These are phyloP conservation scores for Phoma sp. DNA, from an alignment of 2,329 filamentous ascomycete genomes.

Conservation along the genomic window DNA sequence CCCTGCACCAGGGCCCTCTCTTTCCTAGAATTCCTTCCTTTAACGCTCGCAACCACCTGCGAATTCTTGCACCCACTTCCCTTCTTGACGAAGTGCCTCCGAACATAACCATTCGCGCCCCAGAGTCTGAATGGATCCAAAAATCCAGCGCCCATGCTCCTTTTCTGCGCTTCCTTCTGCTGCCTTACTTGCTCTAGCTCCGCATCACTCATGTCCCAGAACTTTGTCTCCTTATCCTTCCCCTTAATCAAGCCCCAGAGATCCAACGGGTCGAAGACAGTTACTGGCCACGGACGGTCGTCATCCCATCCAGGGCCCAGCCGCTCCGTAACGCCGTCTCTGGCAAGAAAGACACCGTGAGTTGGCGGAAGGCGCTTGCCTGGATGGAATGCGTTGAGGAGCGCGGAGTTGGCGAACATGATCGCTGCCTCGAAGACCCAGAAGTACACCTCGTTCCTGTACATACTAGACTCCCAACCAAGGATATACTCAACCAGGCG, in stretches of 20 bases:
- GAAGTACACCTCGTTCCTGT: slow-evolving; percentile 59
- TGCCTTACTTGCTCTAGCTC: slow-evolving; percentile 35
- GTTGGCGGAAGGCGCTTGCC: slow-evolving; percentile 57
- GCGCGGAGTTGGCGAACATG: slow-evolving; percentile 58
- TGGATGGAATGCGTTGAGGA: slow-evolving; percentile 61
- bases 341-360: slow-evolving; percentile 58
- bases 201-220: slow-evolving; percentile 46
- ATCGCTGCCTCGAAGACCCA: slow-evolving; percentile 61
- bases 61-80: background rate
- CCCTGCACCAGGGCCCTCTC: slow-evolving; percentile 1
- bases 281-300: slow-evolving; percentile 52
- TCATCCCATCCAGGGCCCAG: slow-evolving; percentile 58
- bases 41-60: background rate
- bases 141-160: slow-evolving; percentile 23
- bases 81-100: slow-evolving; percentile 26
- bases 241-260: slow-evolving; percentile 40
- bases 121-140: slow-evolving; percentile 42
- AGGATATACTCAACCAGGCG: slow-evolving; percentile 59
- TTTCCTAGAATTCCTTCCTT: background rate
- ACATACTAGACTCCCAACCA: slow-evolving; percentile 44
- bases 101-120: slow-evolving; percentile 38
- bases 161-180: slow-evolving; percentile 36
- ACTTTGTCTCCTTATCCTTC: slow-evolving; percentile 43
- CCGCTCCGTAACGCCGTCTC: slow-evolving; percentile 60
- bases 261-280: slow-evolving; percentile 46